Base-by-base conservation (phyloP, 352 stramenopile species). In the Pilasporangium apinafurcum region DNA sequence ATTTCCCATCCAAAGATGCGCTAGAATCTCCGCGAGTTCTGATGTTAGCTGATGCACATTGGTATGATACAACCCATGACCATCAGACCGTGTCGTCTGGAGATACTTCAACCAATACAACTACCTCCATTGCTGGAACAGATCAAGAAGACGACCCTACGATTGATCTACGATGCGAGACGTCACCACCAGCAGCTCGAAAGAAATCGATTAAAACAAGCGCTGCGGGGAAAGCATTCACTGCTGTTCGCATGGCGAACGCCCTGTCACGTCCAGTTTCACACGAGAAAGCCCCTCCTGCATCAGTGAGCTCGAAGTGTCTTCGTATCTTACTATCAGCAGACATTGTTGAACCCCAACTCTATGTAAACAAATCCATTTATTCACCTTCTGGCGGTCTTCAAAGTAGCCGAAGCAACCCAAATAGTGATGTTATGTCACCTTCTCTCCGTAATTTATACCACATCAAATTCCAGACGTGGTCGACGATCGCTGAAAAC, bases 381-480 rank as follows among this genome's bases (percentile, higher is more conserved):
- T 29, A 13, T 20, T 25, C 13, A 13, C 16, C 10, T n/a, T 12
- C 17, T 39, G 6, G 12, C 26, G 22, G 18, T 16, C 12, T n/a
- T 30, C 36, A n/a, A 13, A 21, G 10, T 26, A 24, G 7, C 25
- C 34, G 34, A n/a, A 8, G 22, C 17, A 17, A 8, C 25, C 29
- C 14, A 48, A 34, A 7, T 25, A 26, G n/a, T 37, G 10, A 17
- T 18, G 44, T 7, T 8, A 7, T 9, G 32, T 16, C 12, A 6
- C 12, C 20, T 5, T 37, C 22, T 10, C 17, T 18, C 22, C 17
- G 57, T 4, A 12, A 33, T 20, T 27, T 34, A 21, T 79, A 81
- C 29, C 68, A 83, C 44, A 56, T 83, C 55, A 72, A 70, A 38
- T 92, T 92, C 51, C 83, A 70, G 32, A 90, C 75, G 17, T 92